A percentile compares a stretch with the other conserved stretches of the same genome.
Evolutionary conservation across 2,329 filamentous ascomycete species (phyloP).

Genomic region (Aspergillus candidus): DNA sequence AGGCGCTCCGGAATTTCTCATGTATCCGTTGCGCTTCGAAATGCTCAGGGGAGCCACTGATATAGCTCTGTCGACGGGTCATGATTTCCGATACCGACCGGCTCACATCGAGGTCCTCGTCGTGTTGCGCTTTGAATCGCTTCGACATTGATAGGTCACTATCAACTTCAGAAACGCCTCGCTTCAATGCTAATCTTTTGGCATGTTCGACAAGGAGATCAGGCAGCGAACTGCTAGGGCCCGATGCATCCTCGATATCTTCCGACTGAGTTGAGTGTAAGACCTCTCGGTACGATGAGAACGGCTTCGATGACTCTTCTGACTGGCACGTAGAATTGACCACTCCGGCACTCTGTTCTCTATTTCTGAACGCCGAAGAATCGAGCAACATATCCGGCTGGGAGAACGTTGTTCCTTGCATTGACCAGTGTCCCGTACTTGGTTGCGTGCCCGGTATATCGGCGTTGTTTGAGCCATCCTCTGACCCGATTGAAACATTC

Average conservation of each 20-base stretch:
- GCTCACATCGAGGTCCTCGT: not conserved
- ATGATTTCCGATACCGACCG: conserved; percentile 12
- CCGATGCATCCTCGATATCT: conserved; percentile 1
- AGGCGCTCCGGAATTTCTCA: conserved; percentile 34
- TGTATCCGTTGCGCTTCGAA: conserved; percentile 26
- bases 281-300: conserved; percentile 15
- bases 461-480: conserved; percentile 3
- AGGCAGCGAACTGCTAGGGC: not conserved
- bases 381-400: conserved; percentile 17
- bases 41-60: conserved; percentile 13
- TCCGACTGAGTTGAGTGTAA: conserved; percentile 10
- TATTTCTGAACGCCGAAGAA: conserved; percentile 18
- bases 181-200: conserved; percentile 10
- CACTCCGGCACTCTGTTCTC: conserved; percentile 10
- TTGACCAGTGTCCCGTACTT: conserved; percentile 12
- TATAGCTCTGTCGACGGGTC: conserved; percentile 18
- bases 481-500: conserved; percentile 4
- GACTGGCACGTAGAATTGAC: conserved; percentile 6
- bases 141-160: conserved; percentile 14
- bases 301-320: conserved; percentile 14
- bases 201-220: conserved; percentile 5
- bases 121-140: not conserved
- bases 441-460: conserved; percentile 20
- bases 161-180: conserved; percentile 7
- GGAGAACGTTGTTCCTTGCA: conserved; percentile 12